Base-by-base conservation (phyloP, 1,284 basidiomycete genomes). In the Rhizoctonia solani region DNA sequence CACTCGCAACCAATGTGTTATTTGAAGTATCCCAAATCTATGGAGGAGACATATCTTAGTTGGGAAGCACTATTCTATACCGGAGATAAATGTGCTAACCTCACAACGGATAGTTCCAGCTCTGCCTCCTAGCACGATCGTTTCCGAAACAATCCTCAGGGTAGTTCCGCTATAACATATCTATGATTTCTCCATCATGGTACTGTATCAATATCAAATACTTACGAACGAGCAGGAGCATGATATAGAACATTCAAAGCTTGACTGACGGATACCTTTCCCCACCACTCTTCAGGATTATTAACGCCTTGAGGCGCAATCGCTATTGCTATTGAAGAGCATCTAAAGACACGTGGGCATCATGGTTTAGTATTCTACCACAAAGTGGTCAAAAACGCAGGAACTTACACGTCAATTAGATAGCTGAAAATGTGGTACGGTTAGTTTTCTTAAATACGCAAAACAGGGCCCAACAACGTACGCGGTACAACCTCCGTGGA, bases 11-110 rank as follows among this genome's bases (percentile, higher is more conserved):
- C 1, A 70, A 44, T 21, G 52, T 34, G 27, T 66, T 66, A 6
- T 68, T 67, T 23, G 59, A 34, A 32, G 44, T 41, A 44, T 70
- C 66, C 69, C 69, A 70, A 30, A 70, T 68, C 69, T 69, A n/a
- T 41, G 11, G 29, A 11, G 37, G n/a, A n/a, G n/a, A n/a, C n/a
- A n/a, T n/a, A 0, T 8, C 4, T 13, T 37, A 47, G 30, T 23
- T n/a, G n/a, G n/a, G n/a, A n/a, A n/a, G n/a, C n/a, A n/a, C n/a
- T n/a, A n/a, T n/a, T n/a, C n/a, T n/a, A n/a, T n/a, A n/a, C n/a
- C n/a, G n/a, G n/a, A n/a, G n/a, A n/a, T n/a, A n/a, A n/a, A 46
- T 14, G 6, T 14, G 68, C 69, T 39, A 47, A 67, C 69, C 66
- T 69, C 69, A 32, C 69, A 69, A 19, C 66, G 66, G 32, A 65